These are phyloP conservation scores for Sphaerulina musiva DNA, from an alignment of 2,329 filamentous ascomycete species.

Conservation along the genomic window DNA sequence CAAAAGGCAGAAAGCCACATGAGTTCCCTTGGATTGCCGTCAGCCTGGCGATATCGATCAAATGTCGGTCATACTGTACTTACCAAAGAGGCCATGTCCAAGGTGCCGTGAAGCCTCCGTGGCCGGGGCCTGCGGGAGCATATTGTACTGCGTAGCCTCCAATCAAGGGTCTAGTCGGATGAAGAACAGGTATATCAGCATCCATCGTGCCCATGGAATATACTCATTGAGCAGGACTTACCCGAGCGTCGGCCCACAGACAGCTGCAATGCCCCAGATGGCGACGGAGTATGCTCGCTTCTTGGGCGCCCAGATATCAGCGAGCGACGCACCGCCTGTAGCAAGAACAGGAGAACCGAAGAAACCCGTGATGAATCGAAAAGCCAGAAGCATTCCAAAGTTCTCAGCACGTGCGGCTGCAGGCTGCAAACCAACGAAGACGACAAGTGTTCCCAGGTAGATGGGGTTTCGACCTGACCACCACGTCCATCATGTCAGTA, in stretches of 20 bases:
- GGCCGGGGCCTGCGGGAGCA: constrained; percentile 14
- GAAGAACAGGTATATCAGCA: no score
- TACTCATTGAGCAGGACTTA: no score
- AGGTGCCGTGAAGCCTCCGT: constrained; percentile 27
- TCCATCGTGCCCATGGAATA: no score
- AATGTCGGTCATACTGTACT: not conserved
- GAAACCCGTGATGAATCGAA: constrained; percentile 50
- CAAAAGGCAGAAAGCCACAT: constrained; percentile 38
- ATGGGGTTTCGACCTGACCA: constrained; percentile 37
- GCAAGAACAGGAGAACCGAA: constrained; percentile 44
- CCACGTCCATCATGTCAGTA: no score
- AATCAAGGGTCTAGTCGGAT: constrained; percentile 29
- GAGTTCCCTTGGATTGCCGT: constrained; percentile 25
- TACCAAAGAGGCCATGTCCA: constrained; percentile 33
- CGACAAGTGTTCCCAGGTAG: constrained; percentile 44
- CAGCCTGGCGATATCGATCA: not conserved
- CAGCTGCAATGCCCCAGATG: constrained; percentile 38
- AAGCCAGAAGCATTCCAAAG: constrained; percentile 47
- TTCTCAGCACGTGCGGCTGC: constrained; percentile 45
- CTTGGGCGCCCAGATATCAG: constrained; percentile 38
- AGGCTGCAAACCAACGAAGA: constrained; percentile 48
- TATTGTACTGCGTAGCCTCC: constrained; percentile 39
- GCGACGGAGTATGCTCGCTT: constrained; percentile 37
- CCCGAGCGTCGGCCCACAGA: constrained; percentile 35
- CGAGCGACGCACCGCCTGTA: constrained; percentile 42